Percentiles rank a stretch among this genome's conserved stretches.
These are phyloP conservation scores for Fusarium sp. DNA, from an alignment of 2,329 filamentous ascomycete genomes.

Conservation along the genomic window DNA sequence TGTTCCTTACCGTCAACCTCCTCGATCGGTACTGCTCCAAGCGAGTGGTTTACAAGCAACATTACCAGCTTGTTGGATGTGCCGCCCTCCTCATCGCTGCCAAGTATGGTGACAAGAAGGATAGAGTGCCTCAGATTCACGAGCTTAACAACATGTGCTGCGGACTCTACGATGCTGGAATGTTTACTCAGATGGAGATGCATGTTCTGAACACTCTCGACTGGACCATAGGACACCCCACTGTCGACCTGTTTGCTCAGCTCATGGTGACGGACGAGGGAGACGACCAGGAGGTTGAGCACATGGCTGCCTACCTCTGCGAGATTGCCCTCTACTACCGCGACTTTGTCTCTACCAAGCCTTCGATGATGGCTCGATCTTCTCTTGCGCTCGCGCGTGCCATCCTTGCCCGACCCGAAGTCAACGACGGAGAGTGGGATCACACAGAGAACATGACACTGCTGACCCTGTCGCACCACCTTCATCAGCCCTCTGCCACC, in stretches of 20 bases:
- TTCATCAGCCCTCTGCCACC: conserved; percentile 69
- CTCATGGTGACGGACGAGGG: conserved; percentile 84
- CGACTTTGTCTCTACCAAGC: conserved; percentile 93
- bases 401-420: conserved; percentile 84
- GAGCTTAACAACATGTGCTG: conserved; percentile 99
- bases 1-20: conserved; percentile 96
- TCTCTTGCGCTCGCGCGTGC: conserved; percentile 88
- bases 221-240: conserved; percentile 96
- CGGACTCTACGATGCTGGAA: conserved; percentile 96
- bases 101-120: conserved; percentile 99
- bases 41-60: conserved; percentile 97
- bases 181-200: conserved; percentile 99
- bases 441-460: conserved; percentile 76
- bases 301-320: conserved; percentile 93
- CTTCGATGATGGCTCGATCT: conserved; percentile 89
- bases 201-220: conserved; percentile 97
- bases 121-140: conserved; percentile 95
- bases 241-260: conserved; percentile 93
- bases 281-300: conserved; percentile 87
- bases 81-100: conserved; percentile 95
- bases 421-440: conserved; percentile 81
- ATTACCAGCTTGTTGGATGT: conserved; percentile 98
- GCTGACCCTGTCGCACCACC: conserved; percentile 68
- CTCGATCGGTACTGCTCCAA: conserved; percentile 98
- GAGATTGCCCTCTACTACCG: conserved; percentile 97